Conservation (phyloP, 2,329 filamentous ascomycete species). For the Fusarium lateritium region DNA sequence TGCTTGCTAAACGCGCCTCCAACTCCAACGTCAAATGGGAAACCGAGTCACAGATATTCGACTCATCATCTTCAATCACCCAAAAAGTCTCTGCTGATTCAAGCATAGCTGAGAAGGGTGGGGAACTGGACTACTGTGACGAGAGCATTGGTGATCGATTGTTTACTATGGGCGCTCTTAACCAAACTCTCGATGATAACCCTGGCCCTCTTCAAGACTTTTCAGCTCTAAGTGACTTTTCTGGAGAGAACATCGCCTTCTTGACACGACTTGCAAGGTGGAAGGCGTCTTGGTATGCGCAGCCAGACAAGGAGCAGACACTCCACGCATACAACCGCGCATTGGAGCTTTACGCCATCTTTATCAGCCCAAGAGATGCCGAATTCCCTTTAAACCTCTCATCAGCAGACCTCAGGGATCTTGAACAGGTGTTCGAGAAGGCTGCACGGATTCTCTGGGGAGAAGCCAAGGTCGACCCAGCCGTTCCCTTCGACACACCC, state of each 20-base stretch:
- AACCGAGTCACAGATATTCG: slow-evolving; percentile 25
- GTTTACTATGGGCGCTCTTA: slow-evolving; percentile 73
- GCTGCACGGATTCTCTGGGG: slow-evolving; percentile 62
- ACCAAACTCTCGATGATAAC: slow-evolving; percentile 71
- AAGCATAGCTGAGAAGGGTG: slow-evolving; percentile 10
- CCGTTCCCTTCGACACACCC: slow-evolving; percentile 54
- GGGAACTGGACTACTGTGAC: slow-evolving; percentile 7
- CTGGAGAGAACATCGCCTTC: slow-evolving; percentile 79
- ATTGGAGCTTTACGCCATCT: slow-evolving; percentile 72
- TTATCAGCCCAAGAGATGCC: slow-evolving; percentile 71
- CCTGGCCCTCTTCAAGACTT: slow-evolving; percentile 73
- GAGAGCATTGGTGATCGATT: slow-evolving; percentile 58
- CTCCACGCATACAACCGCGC: slow-evolving; percentile 70
- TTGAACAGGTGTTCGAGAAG: slow-evolving; percentile 70
- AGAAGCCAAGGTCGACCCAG: slow-evolving; percentile 55
- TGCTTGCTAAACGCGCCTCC: slow-evolving; percentile 53
- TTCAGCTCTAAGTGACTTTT: slow-evolving; percentile 75
- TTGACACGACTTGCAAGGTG: slow-evolving; percentile 71
- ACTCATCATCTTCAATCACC: slow-evolving; percentile 31
- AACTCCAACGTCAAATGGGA: slow-evolving; percentile 22
- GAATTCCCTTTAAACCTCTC: slow-evolving; percentile 77
- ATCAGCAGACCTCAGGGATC: slow-evolving; percentile 63
- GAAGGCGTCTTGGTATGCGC: slow-evolving; percentile 57
- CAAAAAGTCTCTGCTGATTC: slow-evolving; percentile 2
- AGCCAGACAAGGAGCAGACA: background rate